A percentile compares a stretch with the other conserved stretches of the same genome.
Evolutionary conservation across 768 basidiomycete species (phyloP).

Genomic region (Ramaria sp.): DNA sequence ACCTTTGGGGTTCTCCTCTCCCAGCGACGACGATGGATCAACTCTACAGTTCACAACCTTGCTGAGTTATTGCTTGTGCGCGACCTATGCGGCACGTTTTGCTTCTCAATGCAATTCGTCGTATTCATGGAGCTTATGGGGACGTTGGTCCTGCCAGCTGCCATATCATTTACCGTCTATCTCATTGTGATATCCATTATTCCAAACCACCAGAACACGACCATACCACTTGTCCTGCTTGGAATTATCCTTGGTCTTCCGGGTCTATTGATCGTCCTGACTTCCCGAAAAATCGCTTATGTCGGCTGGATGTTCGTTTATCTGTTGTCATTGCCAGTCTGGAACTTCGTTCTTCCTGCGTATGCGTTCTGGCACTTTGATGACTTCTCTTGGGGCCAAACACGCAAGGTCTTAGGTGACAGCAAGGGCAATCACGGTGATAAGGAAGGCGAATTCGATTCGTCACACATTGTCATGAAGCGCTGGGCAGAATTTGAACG

Average conservation of each 20-base stretch:
- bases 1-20: slow-evolving; percentile 89
- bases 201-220: slow-evolving; percentile 64
- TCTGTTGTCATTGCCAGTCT: slow-evolving; percentile 84
- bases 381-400: slow-evolving; percentile 97
- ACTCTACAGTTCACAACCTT: slow-evolving; percentile 96
- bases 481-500: slow-evolving; percentile 98
- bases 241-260: slow-evolving; percentile 94
- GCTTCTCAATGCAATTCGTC: slow-evolving; percentile 99
- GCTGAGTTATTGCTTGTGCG: slow-evolving; percentile 91
- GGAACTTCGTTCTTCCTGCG: slow-evolving; percentile 92
- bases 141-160: slow-evolving; percentile 92
- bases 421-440: slow-evolving; percentile 66
- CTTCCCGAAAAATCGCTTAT: slow-evolving; percentile 87
- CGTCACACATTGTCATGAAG: slow-evolving; percentile 96
- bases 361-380: slow-evolving; percentile 99
- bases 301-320: slow-evolving; percentile 97
- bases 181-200: slow-evolving; percentile 84
- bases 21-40: slow-evolving; percentile 98
- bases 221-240: slow-evolving; percentile 86
- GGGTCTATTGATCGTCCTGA: slow-evolving; percentile 90
- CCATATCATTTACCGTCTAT: slow-evolving; percentile 94
- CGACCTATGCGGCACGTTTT: slow-evolving; percentile 99
- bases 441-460: slow-evolving; percentile 97
- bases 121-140: slow-evolving; percentile 97
- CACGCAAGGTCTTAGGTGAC: slow-evolving; percentile 69